phyloP scores from a whole-genome alignment of 805 yeast genomes.

The Nakazawaea wyomingensis region DNA sequence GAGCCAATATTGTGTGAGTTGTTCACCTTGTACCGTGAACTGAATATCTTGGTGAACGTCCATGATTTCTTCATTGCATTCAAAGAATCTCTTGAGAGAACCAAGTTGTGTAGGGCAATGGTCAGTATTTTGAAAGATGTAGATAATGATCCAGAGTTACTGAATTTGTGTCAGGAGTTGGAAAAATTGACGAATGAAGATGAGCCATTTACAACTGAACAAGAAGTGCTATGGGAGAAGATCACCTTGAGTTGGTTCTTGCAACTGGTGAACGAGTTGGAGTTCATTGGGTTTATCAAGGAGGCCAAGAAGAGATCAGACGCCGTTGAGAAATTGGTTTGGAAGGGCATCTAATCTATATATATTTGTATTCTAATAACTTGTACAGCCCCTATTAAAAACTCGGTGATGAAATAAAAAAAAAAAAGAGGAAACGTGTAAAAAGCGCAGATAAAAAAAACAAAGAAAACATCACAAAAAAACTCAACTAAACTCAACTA shows the following conservation, averaged over 20 bases:
- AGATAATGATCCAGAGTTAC: not conserved
- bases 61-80: conserved; percentile 31
- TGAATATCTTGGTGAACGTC: conserved; percentile 48
- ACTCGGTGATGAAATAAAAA: not conserved
- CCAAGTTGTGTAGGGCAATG: conserved; percentile 19
- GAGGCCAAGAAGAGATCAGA: conserved; percentile 55
- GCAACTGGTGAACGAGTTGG: conserved; percentile 67
- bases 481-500: no score
- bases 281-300: conserved; percentile 62
- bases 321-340: conserved; percentile 59
- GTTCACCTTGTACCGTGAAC: conserved; percentile 72
- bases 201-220: conserved; percentile 15
- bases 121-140: not conserved
- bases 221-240: conserved; percentile 49
- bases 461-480: not conserved
- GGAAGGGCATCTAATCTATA: conserved; percentile 67
- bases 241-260: conserved; percentile 66
- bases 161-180: not conserved
- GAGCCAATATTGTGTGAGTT: conserved; percentile 54
- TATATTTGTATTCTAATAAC: no score
- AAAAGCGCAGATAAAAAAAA: not conserved
- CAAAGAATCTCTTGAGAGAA: conserved; percentile 34
- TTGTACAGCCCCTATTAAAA: not conserved
- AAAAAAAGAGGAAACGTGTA: not conserved
- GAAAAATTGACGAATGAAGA: not conserved